Evolutionary conservation across 2,329 filamentous ascomycete species (phyloP), one percentile per base, ranked within the genome.

Genomic region (Diaporthe batatas): DNA sequence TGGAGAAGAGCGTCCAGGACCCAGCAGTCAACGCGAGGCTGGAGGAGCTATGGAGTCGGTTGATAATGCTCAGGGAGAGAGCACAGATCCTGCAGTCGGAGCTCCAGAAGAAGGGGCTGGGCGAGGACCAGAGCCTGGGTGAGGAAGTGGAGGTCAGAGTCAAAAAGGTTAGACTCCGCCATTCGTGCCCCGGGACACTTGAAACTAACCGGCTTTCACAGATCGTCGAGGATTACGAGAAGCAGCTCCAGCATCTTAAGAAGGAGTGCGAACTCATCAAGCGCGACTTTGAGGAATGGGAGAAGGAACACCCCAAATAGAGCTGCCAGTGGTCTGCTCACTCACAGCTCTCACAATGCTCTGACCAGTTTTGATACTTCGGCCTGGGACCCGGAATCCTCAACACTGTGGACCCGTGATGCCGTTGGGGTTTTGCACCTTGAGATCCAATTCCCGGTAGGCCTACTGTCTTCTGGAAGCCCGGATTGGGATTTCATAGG

Each of bases 41-140:
- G 79, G 94, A 96, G 82, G 94, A 96, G 84, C 90, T 96, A 57
- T 96, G 94, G 94, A 94, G 93, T 76, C 86, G 94, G 58, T 89
- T 96, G 83, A 92, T 95, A 64, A 89, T 92, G 49, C 84, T 96
- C 62, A 87, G 93, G 75, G 92, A 93, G 74, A 90, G 94, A 76
- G 92, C 93, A 29, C 90, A 92, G 76, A 88, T 91, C 77, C 82
- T 97, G 77, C 92, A 92, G 79, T 90, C 89, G 77, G 93, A 96
- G 84, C 87, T 94, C 72, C 93, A 92, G 80, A 91, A 91, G 83
- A 85, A 91, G 70, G 89, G 90, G 2, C 83, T 86, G 34, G 84
- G 86, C 69, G 86, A 89, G 51, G 84, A 85, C 21, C 88, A 89
- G 44, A 86, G 87, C 0, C 82, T 95, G 72, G 90, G 92, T 58